phyloP scores from a whole-genome alignment of 2,329 filamentous ascomycete genomes.

The Orbilia ellipsospora region DNA sequence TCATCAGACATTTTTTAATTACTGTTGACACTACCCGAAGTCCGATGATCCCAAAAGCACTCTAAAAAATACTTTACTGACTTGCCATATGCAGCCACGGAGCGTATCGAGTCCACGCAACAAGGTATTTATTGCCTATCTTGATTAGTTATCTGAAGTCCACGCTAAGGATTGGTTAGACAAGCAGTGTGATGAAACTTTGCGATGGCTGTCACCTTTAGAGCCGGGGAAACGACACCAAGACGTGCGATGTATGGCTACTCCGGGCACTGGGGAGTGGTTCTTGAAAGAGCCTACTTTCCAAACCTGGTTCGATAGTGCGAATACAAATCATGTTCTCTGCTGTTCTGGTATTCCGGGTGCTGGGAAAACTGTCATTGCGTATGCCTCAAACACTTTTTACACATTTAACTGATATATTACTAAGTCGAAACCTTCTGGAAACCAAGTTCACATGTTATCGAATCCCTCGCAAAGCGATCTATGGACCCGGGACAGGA shows the following conservation, averaged over 20 bases:
- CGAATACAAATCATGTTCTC: slow-evolving; percentile 7
- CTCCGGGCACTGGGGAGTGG: slow-evolving; percentile 15
- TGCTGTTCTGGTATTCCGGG: slow-evolving; percentile 35
- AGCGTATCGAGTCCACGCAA: slow-evolving; percentile 11
- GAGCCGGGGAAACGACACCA: slow-evolving; percentile 20
- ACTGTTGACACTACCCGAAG: too few species aligned
- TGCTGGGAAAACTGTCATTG: slow-evolving; percentile 29
- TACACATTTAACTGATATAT: not conserved
- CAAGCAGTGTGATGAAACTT: slow-evolving; percentile 16
- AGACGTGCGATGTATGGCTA: not conserved
- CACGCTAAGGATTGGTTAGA: slow-evolving; percentile 12
- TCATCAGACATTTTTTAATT: too few species aligned
- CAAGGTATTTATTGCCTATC: slow-evolving; percentile 13
- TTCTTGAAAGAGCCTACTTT: slow-evolving; percentile 29
- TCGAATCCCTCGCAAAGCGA: slow-evolving; percentile 11
- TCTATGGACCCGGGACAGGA: slow-evolving; percentile 1
- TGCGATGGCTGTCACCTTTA: slow-evolving; percentile 32
- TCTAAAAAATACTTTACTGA: not conserved
- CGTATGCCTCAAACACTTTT: slow-evolving; percentile 21
- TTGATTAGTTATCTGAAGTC: not conserved
- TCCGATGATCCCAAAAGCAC: not conserved
- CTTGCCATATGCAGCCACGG: slow-evolving; percentile 8
- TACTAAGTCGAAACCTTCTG: slow-evolving; percentile 8
- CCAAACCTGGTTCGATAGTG: slow-evolving; percentile 2
- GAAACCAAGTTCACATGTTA: slow-evolving; percentile 26